Evolutionary conservation across 441 rosid genomes (phyloP).

Genomic region (Theobroma grandiflorum): DNA sequence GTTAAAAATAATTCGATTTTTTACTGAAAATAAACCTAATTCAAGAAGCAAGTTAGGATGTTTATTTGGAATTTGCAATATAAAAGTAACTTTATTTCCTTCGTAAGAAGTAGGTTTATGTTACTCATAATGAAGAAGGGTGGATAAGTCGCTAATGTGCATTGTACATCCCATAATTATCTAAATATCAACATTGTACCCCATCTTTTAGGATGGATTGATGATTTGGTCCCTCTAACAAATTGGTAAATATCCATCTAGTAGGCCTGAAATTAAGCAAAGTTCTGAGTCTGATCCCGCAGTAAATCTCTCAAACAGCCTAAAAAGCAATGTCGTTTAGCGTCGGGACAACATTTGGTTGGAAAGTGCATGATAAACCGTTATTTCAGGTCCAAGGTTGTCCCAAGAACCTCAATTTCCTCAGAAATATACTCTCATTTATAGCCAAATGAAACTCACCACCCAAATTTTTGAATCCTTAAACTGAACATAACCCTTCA

Average conservation of each 20-base stretch:
- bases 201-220: background rate
- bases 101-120: background rate
- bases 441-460: slow-evolving; percentile 41
- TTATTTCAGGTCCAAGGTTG: slow-evolving; percentile 50
- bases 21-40: too few species aligned
- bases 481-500: slow-evolving; percentile 28
- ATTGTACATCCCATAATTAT: too few species aligned
- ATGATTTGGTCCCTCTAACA: background rate
- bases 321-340: background rate
- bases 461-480: slow-evolving; percentile 42
- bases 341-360: background rate
- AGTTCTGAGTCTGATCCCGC: slow-evolving; percentile 5
- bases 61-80: background rate
- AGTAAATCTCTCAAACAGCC: background rate
- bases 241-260: background rate
- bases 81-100: background rate
- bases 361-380: slow-evolving; percentile 48
- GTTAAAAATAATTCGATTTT: too few species aligned
- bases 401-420: slow-evolving; percentile 31
- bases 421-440: slow-evolving; percentile 29
- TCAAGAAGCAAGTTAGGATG: background rate
- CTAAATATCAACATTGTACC: too few species aligned
- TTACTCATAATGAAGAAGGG: background rate
- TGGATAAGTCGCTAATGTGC: background rate
- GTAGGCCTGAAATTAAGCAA: background rate